Percentiles rank a stretch among this genome's conserved stretches.
These are phyloP conservation scores for Panus rudis DNA, from an alignment of 768 basidiomycete species.

Conservation along the genomic window DNA sequence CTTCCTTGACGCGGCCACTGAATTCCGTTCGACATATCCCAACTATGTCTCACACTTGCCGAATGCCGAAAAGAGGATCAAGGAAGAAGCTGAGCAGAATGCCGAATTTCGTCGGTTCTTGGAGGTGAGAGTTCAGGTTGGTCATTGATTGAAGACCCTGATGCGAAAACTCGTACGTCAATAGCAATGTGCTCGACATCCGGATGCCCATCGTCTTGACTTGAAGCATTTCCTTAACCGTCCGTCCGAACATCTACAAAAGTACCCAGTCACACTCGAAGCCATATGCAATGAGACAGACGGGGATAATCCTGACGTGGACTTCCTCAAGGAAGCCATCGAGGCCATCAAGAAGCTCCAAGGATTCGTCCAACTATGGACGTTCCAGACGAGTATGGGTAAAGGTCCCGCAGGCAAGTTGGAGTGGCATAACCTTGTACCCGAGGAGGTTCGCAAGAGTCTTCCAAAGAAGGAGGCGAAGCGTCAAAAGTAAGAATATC, in stretches of 20 bases:
- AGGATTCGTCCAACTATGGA: constrained; percentile 71
- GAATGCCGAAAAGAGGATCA: constrained; percentile 77
- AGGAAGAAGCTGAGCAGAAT: constrained; percentile 80
- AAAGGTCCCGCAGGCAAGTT: constrained; percentile 72
- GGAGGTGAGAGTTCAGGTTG: constrained; percentile 45
- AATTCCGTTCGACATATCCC: constrained; percentile 84
- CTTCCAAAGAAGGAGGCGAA: constrained; percentile 73
- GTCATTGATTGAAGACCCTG: background rate
- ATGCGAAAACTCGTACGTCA: constrained; percentile 1
- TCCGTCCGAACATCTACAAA: constrained; percentile 75
- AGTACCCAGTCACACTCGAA: constrained; percentile 79
- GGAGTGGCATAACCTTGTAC: constrained; percentile 88
- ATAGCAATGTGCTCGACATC: constrained; percentile 44
- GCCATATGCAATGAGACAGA: constrained; percentile 82
- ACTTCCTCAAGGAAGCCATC: constrained; percentile 79
- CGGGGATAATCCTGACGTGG: constrained; percentile 72
- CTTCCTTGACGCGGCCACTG: constrained; percentile 78
- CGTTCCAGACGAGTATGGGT: constrained; percentile 88
- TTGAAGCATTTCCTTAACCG: constrained; percentile 75
- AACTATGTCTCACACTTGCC: constrained; percentile 81
- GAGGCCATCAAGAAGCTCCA: constrained; percentile 79
- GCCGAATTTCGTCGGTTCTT: constrained; percentile 77
- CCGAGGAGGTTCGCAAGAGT: constrained; percentile 51
- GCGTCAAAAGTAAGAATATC: constrained; percentile 66
- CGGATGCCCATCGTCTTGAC: constrained; percentile 55